Evolutionary conservation across 2,329 filamentous ascomycete species (phyloP), one percentile per base, ranked within the genome.

Genomic region (Paecilomyces formosus): DNA sequence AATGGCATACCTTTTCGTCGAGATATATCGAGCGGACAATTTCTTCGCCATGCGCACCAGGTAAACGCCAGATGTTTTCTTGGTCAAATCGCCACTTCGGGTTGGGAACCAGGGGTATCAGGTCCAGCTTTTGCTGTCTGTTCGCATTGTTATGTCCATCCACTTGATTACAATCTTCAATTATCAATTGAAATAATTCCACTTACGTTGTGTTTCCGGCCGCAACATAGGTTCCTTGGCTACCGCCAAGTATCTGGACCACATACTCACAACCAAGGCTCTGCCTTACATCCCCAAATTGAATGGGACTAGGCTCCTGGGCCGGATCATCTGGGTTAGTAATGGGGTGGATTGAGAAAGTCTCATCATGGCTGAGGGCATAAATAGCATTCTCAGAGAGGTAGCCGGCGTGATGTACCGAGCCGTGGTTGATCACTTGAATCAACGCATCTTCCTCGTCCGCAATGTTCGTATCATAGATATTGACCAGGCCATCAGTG

Each of bases 371-470:
- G 58, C 83, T 85, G 8, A 87, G 74, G 4, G 82, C 82, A 63
- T 81, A 86, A 56, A 85, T 78, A 49, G 79, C 74, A 35, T 73
- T 70, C 4, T 77, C 70, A 13, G 76, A 79, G 24, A 87, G 72
- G 69, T 86, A 86, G 2, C 83, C 84, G 22, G 84, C 82, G 63
- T 83, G 83, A 62, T 86, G 83, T 55, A 87, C 80, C 7, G 85
- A 85, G 54, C 81, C 76, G 63, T 86, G 84, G 66, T 86, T 87
- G 67, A 86, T 79, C 31, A 86, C 83, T 66, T 86, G 83, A 55
- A 83, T 76, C 30, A 87, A 72, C 1, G 84, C 83, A 55, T 87
- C 85, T 57, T 87, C 84, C 69, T 87, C 85, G 54, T 83, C 81
- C 2, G 70, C 65, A 50, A 84, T 77, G 24, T 76, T 77, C 24